Evolutionary conservation across 176 grass and related monocot species (phyloP).

Genomic region (Eleusine coracana): DNA sequence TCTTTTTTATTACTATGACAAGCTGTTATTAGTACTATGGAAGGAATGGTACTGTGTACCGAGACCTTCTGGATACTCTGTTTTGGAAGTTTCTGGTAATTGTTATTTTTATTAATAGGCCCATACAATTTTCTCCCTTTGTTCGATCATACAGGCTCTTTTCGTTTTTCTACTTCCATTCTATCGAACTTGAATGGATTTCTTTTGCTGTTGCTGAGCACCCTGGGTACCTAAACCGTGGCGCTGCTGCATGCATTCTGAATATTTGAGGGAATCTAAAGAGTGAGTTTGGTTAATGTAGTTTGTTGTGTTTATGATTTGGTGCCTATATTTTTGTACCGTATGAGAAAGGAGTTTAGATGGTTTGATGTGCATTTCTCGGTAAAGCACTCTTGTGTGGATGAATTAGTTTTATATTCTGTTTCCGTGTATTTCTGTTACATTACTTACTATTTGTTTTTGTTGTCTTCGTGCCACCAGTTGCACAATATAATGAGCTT

Average conservation of each 20-base stretch:
- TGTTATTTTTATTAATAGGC: neutral
- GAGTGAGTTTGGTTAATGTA: constrained; percentile 40
- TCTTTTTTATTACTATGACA: too few relatives aligned
- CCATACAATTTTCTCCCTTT: constrained; percentile 20
- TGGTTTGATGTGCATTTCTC: too few relatives aligned
- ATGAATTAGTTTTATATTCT: too few relatives aligned
- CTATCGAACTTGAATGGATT: constrained; percentile 91
- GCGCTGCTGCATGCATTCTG: constrained; percentile 80
- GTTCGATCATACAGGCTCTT: constrained; percentile 66
- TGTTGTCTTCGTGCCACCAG: too few relatives aligned
- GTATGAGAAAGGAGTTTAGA: too few relatives aligned
- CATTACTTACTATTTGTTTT: too few relatives aligned
- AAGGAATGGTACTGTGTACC: neutral
- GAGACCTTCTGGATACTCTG: neutral
- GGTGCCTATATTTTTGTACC: too few relatives aligned
- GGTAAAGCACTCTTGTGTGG: too few relatives aligned
- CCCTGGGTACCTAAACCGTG: constrained; percentile 47
- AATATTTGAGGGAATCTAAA: constrained; percentile 67
- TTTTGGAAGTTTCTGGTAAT: neutral
- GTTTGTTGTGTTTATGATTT: too few relatives aligned
- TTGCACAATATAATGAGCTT: too few relatives aligned
- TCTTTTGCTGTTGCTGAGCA: constrained; percentile 59
- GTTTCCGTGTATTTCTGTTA: too few relatives aligned
- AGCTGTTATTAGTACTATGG: too few relatives aligned
- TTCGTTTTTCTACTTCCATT: constrained; percentile 89